A percentile compares a stretch with the other conserved stretches of the same genome.
Conservation (phyloP, 176 grass and related monocot species). For the Alopecurus myosuroides region DNA sequence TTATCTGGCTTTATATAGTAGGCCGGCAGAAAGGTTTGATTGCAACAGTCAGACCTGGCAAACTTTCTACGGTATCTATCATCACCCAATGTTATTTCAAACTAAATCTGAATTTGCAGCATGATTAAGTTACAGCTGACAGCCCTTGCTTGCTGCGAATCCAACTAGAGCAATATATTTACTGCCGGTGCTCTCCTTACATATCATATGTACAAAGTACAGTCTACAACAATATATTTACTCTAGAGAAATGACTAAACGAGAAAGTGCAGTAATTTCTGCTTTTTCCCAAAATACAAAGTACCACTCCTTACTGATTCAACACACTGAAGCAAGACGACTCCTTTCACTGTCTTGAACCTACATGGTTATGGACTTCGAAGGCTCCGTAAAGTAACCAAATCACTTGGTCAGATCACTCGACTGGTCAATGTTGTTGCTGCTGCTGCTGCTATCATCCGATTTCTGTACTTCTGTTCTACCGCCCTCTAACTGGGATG, state of each 20-base stretch:
- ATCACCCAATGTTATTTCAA: not conserved
- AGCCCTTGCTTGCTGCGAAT: not conserved
- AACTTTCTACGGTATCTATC: not conserved
- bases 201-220: slow-evolving; percentile 1
- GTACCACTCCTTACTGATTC: not conserved
- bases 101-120: slow-evolving; percentile 4
- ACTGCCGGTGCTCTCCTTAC: not conserved
- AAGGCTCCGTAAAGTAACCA: not conserved
- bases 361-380: slow-evolving; percentile 1
- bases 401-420: slow-evolving; percentile 29
- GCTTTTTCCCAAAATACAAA: not conserved
- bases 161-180: not conserved
- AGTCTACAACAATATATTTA: not conserved
- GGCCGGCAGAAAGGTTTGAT: not conserved
- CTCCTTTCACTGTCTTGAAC: not conserved
- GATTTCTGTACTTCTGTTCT: slow-evolving; percentile 38
- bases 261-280: not conserved
- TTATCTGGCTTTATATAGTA: not conserved
- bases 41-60: not conserved
- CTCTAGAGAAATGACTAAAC: not conserved
- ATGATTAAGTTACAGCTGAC: not conserved
- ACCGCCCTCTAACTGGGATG: slow-evolving; percentile 40
- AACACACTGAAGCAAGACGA: not conserved
- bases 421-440: slow-evolving; percentile 13
- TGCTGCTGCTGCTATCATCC: slow-evolving; percentile 42